Evolutionary conservation across 805 yeast genomes (phyloP), one percentile per base, ranked within the genome.

Genomic region (Jamesozyma rosinii): DNA sequence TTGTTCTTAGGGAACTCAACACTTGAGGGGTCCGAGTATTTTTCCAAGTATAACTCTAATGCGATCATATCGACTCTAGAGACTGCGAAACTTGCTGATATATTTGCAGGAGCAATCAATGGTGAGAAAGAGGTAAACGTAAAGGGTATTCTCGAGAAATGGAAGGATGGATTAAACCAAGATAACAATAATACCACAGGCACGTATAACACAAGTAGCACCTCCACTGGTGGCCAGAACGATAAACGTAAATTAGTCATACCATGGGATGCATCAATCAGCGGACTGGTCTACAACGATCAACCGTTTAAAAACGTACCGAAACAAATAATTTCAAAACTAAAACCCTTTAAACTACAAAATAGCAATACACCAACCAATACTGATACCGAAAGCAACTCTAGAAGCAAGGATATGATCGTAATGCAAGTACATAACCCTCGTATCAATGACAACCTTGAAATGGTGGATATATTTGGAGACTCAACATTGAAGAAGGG

Each of bases 331-430:
- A 67, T 70, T 0, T 51, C 53, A 13, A 55, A 55, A 26, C 47
- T 69, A 31, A 63, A 59, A 21, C 71, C 73, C 0, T 69, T 65
- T 48, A 54, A 52, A 42, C 43, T 62, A 37, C 79, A 67, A 79
- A 79, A 76, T 14, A 37, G 27, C 8, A 11, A 19, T 14, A 21
- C 15, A 9, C 75, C 15, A 4, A 21, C 17, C 13, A 84, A 17
- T 18, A 67, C 75, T 85, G 71, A 80, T 75, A 71, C 77, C 85
- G 79, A 61, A 71, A 26, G 19, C 29, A 19, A 31, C 24, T 14
- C 33, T n/a, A 6, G 10, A 5, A 5, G 24, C 2, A 33, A 37
- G 13, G 32, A 31, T 37, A 43, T 87, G 48, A 57, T 63, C 4
- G 50, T 46, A 14, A 49, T 64, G 53, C 59, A 52, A 41, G 60